Percentiles rank a stretch among this genome's conserved stretches.
Evolutionary conservation across 164 flowering plant species (phyloP).

Genomic region (Kingdonia uniflora): DNA sequence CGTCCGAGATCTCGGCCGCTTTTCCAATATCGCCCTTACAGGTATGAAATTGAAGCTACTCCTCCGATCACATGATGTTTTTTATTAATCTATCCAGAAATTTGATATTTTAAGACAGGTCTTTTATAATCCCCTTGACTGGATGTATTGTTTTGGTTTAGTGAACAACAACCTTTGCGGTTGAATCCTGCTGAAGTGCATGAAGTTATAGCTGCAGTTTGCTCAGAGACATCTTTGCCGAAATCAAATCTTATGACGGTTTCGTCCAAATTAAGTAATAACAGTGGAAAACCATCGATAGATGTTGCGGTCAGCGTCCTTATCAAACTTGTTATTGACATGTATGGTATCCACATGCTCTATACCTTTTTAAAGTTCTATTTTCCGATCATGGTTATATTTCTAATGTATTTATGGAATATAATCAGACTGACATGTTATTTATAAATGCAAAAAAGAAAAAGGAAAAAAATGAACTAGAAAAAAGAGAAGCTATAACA

Average conservation of each 20-base stretch:
- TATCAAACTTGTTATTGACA: constrained; percentile 96
- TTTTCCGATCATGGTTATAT: too few species aligned
- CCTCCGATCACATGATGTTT: too few species aligned
- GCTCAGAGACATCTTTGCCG: constrained; percentile 60
- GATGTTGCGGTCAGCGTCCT: constrained; percentile 99
- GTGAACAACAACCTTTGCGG: constrained; percentile 95
- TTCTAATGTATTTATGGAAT: too few species aligned
- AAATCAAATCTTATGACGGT: constrained; percentile 47
- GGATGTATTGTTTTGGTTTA: constrained; percentile 20
- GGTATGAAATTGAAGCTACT: constrained; percentile 29
- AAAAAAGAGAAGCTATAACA: too few species aligned
- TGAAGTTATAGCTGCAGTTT: constrained; percentile 92
- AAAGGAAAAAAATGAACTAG: too few species aligned
- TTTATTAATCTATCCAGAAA: too few species aligned
- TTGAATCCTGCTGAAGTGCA: constrained; percentile 79
- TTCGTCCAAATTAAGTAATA: constrained; percentile 61
- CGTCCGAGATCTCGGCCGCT: constrained; percentile 82
- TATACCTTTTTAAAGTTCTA: not conserved
- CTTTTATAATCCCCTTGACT: too few species aligned
- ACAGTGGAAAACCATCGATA: constrained; percentile 69
- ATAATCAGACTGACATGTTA: too few species aligned
- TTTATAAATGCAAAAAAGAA: too few species aligned
- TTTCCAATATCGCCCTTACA: constrained; percentile 94
- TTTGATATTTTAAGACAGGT: too few species aligned
- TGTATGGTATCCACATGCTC: constrained; percentile 47